Conservation (phyloP, 2,329 filamentous ascomycete species). For the Claviceps sp. region DNA sequence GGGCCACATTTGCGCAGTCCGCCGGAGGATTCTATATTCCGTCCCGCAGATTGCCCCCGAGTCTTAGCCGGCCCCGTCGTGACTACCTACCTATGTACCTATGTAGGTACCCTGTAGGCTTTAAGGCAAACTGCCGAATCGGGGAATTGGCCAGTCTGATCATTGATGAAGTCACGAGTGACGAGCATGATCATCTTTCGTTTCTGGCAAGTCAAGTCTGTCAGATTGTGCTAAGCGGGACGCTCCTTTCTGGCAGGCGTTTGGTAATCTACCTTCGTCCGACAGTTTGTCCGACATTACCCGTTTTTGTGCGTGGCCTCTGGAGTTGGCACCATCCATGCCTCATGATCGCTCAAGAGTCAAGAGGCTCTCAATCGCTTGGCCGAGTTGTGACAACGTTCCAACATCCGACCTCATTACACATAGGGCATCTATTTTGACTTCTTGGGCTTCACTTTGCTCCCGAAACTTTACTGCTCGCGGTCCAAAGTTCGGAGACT, state of each 20-base stretch:
- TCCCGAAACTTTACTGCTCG: too few relatives aligned
- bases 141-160: not conserved
- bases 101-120: not conserved
- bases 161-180: not conserved
- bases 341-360: not conserved
- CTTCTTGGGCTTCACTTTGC: too few relatives aligned
- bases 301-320: not conserved
- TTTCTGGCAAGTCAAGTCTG: not conserved
- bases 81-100: not conserved
- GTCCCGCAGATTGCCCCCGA: not conserved
- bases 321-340: not conserved
- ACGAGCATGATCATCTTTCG: not conserved
- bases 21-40: not conserved
- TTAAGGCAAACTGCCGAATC: not conserved
- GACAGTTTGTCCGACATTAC: not conserved
- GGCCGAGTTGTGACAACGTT: not conserved
- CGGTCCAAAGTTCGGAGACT: not conserved
- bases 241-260: not conserved
- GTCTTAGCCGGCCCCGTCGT: not conserved
- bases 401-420: not conserved
- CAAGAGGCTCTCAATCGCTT: not conserved
- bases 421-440: not conserved
- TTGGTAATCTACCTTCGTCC: not conserved
- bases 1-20: not conserved
- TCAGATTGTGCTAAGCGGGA: not conserved